phyloP scores from a whole-genome alignment of 192 early-diverging fungal genomes.

The Coemansia sp. region DNA sequence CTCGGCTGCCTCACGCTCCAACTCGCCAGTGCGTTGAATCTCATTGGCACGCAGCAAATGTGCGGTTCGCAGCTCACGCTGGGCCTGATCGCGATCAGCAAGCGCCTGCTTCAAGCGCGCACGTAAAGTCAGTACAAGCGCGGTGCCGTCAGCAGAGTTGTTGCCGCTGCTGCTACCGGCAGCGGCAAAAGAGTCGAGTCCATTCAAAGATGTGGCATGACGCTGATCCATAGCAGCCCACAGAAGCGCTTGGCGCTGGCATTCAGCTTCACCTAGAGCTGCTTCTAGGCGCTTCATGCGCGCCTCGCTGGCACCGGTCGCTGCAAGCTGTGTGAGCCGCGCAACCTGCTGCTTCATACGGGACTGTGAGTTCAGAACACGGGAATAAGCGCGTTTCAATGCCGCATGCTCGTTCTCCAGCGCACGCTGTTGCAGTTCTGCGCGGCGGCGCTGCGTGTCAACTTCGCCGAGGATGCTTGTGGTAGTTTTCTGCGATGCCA shows the following conservation, averaged over 20 bases:
- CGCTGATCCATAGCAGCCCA: constrained; percentile 48
- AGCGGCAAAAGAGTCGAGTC: background rate
- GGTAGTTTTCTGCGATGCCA: constrained; percentile 25
- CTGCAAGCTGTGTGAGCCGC: constrained; percentile 46
- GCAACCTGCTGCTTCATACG: constrained; percentile 54
- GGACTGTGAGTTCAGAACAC: constrained; percentile 31
- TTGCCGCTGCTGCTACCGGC: background rate
- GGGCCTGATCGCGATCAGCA: constrained; percentile 37
- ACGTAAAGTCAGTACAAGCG: constrained; percentile 27
- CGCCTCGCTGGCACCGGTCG: constrained; percentile 32
- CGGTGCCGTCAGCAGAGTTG: constrained; percentile 19
- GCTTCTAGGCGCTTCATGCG: constrained; percentile 49
- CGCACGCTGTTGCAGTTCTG: constrained; percentile 32
- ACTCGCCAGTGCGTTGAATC: constrained; percentile 33
- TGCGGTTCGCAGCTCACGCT: constrained; percentile 45
- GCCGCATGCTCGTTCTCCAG: constrained; percentile 36
- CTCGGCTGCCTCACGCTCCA: constrained; percentile 43
- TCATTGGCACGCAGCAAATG: constrained; percentile 47
- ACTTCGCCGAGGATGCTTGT: constrained; percentile 53
- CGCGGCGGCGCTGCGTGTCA: constrained; percentile 32
- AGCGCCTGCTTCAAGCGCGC: constrained; percentile 27
- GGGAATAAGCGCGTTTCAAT: constrained; percentile 36
- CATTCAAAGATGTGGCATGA: background rate
- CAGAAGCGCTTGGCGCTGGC: constrained; percentile 43
- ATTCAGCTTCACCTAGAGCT: constrained; percentile 49